These are phyloP conservation scores for Microbotryum saponariae DNA, from an alignment of 1,284 basidiomycete species.

Conservation along the genomic window DNA sequence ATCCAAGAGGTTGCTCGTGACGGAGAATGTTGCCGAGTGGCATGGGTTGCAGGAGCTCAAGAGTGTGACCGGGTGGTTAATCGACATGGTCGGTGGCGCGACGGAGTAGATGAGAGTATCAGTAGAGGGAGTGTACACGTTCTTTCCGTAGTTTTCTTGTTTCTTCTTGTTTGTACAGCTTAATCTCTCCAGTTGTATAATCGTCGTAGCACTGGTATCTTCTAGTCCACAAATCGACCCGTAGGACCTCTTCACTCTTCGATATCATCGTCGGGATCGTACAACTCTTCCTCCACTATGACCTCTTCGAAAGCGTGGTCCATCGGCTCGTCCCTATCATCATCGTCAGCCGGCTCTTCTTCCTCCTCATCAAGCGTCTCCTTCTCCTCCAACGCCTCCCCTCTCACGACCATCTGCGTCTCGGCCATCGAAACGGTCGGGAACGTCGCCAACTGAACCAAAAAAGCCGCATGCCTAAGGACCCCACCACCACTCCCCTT, in stretches of 20 bases:
- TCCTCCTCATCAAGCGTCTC: slow-evolving; percentile 29
- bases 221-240: too few relatives aligned
- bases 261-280: slow-evolving; percentile 13
- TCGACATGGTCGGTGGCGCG: too few relatives aligned
- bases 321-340: slow-evolving; percentile 9
- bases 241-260: not conserved
- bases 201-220: too few relatives aligned
- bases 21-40: slow-evolving; percentile 32
- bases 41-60: slow-evolving; percentile 26
- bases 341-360: slow-evolving; percentile 30
- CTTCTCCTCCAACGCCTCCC: slow-evolving; percentile 36
- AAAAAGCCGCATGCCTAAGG: not conserved
- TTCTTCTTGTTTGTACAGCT: too few relatives aligned
- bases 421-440: slow-evolving; percentile 11
- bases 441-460: slow-evolving; percentile 26
- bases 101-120: too few relatives aligned
- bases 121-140: too few relatives aligned
- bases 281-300: slow-evolving; percentile 1
- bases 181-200: too few relatives aligned
- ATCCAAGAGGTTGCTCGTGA: slow-evolving; percentile 23
- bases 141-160: too few relatives aligned
- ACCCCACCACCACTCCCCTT: slow-evolving; percentile 13
- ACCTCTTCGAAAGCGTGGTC: not conserved
- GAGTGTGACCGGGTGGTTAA: not conserved
- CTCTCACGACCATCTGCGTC: slow-evolving; percentile 4